Conservation (phyloP, 169 alveolate species). For the Plasmodium relictum region DNA sequence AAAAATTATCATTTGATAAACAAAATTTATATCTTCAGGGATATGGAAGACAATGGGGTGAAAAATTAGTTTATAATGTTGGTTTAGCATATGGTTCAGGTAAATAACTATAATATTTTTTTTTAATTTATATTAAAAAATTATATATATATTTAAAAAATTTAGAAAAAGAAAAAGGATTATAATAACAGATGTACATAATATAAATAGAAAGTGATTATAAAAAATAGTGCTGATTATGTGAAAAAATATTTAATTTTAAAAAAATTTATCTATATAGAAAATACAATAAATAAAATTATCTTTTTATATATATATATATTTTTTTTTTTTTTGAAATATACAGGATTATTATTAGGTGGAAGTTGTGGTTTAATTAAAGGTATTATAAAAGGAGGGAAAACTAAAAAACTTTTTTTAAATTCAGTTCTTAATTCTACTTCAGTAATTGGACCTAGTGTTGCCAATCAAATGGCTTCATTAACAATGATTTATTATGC, state of each 20-base stretch:
- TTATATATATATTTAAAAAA: too few relatives aligned
- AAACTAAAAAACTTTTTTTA: conserved; percentile 87
- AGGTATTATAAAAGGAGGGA: conserved; percentile 91
- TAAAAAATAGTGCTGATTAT: too few relatives aligned
- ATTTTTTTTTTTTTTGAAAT: not conserved
- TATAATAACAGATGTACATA: too few relatives aligned
- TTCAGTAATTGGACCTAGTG: conserved; percentile 87
- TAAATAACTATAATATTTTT: conserved; percentile 23
- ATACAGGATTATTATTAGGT: conserved; percentile 88
- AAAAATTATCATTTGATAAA: conserved; percentile 75
- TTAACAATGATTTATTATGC: conserved; percentile 89
- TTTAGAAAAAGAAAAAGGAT: too few relatives aligned
- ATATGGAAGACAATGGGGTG: conserved; percentile 92
- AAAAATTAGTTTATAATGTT: conserved; percentile 89
- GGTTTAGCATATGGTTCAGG: conserved; percentile 92
- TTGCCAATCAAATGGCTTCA: conserved; percentile 89
- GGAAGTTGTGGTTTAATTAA: conserved; percentile 87
- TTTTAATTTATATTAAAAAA: too few relatives aligned
- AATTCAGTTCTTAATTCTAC: conserved; percentile 90
- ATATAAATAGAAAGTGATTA: too few relatives aligned
- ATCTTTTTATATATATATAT: not conserved
- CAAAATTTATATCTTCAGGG: conserved; percentile 85
- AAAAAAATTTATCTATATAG: too few relatives aligned
- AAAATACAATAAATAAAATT: not conserved
- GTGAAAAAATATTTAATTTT: too few relatives aligned